Percentiles rank a stretch among this genome's conserved stretches.
phyloP scores from a whole-genome alignment of 192 early-diverging fungal genomes.

The Backusella westeae region DNA sequence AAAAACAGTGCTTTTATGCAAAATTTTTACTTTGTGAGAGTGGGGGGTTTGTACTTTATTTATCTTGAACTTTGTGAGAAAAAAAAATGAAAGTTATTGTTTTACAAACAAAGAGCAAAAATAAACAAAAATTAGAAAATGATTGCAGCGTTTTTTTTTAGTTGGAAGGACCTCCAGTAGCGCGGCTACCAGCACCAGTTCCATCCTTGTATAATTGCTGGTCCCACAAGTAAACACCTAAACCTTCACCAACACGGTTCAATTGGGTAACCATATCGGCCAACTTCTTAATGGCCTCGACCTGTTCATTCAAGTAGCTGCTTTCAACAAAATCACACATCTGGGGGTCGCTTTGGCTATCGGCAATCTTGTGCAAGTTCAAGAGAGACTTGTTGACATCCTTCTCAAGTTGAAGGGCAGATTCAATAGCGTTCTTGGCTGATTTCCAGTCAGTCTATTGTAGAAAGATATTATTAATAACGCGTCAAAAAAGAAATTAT shows the following conservation, averaged over 20 bases:
- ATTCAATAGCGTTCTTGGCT: conserved; percentile 57
- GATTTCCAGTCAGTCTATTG: conserved; percentile 49
- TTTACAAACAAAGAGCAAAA: background rate
- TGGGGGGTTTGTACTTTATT: no score
- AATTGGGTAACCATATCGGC: conserved; percentile 55
- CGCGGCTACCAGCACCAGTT: conserved; percentile 35
- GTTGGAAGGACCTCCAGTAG: background rate
- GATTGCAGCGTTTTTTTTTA: background rate
- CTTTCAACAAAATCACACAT: conserved; percentile 54
- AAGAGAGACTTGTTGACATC: conserved; percentile 59
- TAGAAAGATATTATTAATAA: background rate
- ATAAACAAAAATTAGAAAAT: background rate
- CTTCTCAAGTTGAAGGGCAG: conserved; percentile 55
- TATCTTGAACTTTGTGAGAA: no score
- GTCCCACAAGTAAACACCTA: conserved; percentile 56
- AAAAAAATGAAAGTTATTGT: background rate
- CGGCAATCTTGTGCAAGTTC: conserved; percentile 53
- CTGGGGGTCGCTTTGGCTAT: conserved; percentile 52
- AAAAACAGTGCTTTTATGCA: no score
- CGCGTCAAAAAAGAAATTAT: background rate
- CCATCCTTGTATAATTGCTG: conserved; percentile 40
- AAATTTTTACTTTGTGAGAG: background rate
- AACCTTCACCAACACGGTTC: conserved; percentile 51
- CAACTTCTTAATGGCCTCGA: conserved; percentile 53
- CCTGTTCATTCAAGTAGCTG: conserved; percentile 51